Conservation (phyloP, 768 basidiomycete species). For the Mycena filopes region DNA sequence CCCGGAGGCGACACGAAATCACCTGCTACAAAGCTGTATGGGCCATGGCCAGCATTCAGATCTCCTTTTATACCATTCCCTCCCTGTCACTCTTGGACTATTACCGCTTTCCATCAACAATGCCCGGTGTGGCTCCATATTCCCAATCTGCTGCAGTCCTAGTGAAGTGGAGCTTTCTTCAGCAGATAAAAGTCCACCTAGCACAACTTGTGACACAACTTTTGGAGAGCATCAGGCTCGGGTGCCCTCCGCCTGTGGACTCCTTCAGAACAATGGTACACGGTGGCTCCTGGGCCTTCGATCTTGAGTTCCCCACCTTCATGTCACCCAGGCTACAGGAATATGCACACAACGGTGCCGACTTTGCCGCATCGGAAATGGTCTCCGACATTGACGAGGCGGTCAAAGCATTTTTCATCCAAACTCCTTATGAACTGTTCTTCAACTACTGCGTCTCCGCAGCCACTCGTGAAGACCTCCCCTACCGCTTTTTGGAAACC, state of each 20-base stretch:
- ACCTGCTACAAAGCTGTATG: constrained; percentile 16
- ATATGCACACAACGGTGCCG: too few species aligned
- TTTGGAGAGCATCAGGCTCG: neutral
- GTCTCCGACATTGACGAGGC: neutral
- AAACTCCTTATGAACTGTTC: neutral
- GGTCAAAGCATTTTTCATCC: neutral
- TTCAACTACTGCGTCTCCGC: neutral
- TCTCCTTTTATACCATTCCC: neutral
- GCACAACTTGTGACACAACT: neutral
- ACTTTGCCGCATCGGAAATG: neutral
- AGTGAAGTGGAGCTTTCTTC: neutral
- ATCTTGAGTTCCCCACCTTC: neutral
- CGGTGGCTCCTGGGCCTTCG: neutral
- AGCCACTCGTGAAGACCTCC: neutral
- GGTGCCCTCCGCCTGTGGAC: neutral
- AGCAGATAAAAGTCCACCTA: neutral
- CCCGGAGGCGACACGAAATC: neutral
- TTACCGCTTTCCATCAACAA: neutral
- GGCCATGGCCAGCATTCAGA: constrained; percentile 11
- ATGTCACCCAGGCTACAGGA: neutral
- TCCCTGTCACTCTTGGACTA: neutral
- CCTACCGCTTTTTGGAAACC: neutral
- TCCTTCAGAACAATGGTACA: neutral
- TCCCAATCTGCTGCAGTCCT: neutral
- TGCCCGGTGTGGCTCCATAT: neutral